A percentile compares a stretch with the other conserved stretches of the same genome.
phyloP scores from a whole-genome alignment of 2,329 filamentous ascomycete species.

The Colletotrichum musae region DNA sequence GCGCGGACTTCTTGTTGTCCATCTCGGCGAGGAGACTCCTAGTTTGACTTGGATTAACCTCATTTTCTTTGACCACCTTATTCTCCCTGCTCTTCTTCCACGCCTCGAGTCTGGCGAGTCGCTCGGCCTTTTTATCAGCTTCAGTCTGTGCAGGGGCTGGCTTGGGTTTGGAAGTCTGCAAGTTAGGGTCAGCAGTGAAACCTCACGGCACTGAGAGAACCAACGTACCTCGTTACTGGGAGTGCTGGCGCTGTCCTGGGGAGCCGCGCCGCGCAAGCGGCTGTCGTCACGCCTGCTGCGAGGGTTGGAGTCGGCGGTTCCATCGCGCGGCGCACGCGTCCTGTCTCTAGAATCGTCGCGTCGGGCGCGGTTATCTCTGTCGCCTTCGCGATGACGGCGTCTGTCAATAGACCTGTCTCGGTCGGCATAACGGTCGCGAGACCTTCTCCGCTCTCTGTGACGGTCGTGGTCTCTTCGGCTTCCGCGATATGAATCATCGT shows the following conservation, averaged over 20 bases:
- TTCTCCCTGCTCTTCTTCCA: conserved; percentile 94
- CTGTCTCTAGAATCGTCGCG: conserved; percentile 82
- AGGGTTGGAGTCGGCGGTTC: conserved; percentile 78
- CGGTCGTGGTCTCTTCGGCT: conserved; percentile 68
- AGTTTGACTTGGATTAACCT: conserved; percentile 75
- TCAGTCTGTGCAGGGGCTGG: conserved; percentile 71
- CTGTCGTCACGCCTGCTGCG: conserved; percentile 77
- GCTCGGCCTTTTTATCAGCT: conserved; percentile 83
- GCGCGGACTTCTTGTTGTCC: conserved; percentile 76
- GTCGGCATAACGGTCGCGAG: conserved; percentile 71
- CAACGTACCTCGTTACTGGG: conserved; percentile 71
- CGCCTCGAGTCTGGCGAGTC: conserved; percentile 85
- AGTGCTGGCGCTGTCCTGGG: conserved; percentile 62
- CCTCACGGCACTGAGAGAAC: neutral
- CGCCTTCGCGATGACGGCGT: conserved; percentile 69
- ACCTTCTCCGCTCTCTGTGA: conserved; percentile 74
- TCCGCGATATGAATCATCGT: conserved; percentile 75
- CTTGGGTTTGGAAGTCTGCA: conserved; percentile 68
- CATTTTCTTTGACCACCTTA: conserved; percentile 79
- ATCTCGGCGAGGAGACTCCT: conserved; percentile 80
- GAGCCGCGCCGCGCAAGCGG: conserved; percentile 65
- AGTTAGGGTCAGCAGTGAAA: conserved; percentile 45
- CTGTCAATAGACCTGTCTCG: conserved; percentile 72
- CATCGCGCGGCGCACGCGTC: conserved; percentile 74
- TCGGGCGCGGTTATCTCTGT: conserved; percentile 75